These are phyloP conservation scores for Hepatocystis sp. DNA, from an alignment of 169 alveolate genomes.

Conservation along the genomic window DNA sequence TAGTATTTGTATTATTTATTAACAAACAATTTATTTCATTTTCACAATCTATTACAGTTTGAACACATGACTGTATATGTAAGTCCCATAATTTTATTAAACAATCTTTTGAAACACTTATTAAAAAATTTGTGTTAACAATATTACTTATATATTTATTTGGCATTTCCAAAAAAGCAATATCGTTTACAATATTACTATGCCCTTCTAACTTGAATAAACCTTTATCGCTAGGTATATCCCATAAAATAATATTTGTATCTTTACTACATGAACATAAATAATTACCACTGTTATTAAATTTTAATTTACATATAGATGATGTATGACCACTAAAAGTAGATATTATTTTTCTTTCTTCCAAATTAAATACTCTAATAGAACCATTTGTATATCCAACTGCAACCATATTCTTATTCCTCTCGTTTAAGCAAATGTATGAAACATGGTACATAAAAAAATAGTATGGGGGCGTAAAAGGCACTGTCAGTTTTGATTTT, in stretches of 20 bases:
- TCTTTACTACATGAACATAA: slow-evolving; percentile 90
- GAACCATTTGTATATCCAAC: slow-evolving; percentile 89
- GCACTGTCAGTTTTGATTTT: slow-evolving; percentile 69
- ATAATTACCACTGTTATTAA: slow-evolving; percentile 77
- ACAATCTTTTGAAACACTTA: slow-evolving; percentile 90
- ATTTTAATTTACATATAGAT: slow-evolving; percentile 77
- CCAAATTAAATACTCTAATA: slow-evolving; percentile 84
- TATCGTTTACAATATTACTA: slow-evolving; percentile 85
- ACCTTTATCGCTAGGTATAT: slow-evolving; percentile 87
- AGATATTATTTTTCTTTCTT: slow-evolving; percentile 58
- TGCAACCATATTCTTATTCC: slow-evolving; percentile 80
- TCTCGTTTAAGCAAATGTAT: slow-evolving; percentile 77
- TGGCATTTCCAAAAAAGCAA: slow-evolving; percentile 71
- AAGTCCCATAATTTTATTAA: slow-evolving; percentile 90
- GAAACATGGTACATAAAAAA: slow-evolving; percentile 80
- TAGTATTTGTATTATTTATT: slow-evolving; percentile 49
- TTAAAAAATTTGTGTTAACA: slow-evolving; percentile 56
- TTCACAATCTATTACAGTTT: slow-evolving; percentile 87
- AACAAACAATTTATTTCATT: slow-evolving; percentile 85
- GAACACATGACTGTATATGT: slow-evolving; percentile 87
- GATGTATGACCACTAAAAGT: slow-evolving; percentile 86
- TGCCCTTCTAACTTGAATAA: slow-evolving; percentile 88
- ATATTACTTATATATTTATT: slow-evolving; percentile 28
- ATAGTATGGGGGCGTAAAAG: slow-evolving; percentile 79
- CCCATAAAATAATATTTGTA: slow-evolving; percentile 90